A percentile compares a stretch with the other conserved stretches of the same genome.
Evolutionary conservation across 441 rosid genomes (phyloP).

Genomic region (Melianthus villosus): DNA sequence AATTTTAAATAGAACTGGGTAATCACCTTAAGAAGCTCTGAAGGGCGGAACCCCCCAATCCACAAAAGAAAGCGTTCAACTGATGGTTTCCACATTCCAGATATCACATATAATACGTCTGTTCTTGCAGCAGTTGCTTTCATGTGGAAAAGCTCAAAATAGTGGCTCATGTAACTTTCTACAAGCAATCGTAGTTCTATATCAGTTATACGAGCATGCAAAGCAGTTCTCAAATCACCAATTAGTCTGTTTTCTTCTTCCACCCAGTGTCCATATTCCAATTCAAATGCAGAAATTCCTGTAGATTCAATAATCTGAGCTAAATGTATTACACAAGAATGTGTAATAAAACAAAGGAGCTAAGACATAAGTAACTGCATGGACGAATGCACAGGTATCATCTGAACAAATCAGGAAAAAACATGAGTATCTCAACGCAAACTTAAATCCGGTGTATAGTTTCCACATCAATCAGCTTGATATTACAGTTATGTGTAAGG

Average conservation of each 20-base stretch:
- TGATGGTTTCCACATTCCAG: conserved; percentile 46
- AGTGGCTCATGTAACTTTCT: conserved; percentile 38
- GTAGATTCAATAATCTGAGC: conserved; percentile 6
- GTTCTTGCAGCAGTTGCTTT: conserved; percentile 40
- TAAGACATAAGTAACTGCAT: no score
- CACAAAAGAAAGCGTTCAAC: conserved; percentile 53
- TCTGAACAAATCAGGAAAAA: no score
- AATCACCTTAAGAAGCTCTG: conserved; percentile 55
- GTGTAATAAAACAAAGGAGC: conserved; percentile 4
- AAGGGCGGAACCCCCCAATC: conserved; percentile 59
- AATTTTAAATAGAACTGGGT: not conserved
- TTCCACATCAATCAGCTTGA: no score
- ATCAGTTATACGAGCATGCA: conserved; percentile 34
- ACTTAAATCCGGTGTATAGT: no score
- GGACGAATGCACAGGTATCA: no score
- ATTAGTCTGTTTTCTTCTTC: conserved; percentile 41
- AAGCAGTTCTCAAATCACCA: conserved; percentile 30
- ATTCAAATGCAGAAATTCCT: conserved; percentile 50
- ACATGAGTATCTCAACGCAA: no score
- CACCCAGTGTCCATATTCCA: conserved; percentile 55
- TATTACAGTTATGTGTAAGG: no score
- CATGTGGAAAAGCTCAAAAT: conserved; percentile 47
- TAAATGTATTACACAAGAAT: not conserved
- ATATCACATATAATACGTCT: conserved; percentile 53
- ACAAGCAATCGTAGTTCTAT: conserved; percentile 36